These are phyloP conservation scores for Fusarium sterilihyphosum DNA, from an alignment of 2,329 filamentous ascomycete species.

Conservation along the genomic window DNA sequence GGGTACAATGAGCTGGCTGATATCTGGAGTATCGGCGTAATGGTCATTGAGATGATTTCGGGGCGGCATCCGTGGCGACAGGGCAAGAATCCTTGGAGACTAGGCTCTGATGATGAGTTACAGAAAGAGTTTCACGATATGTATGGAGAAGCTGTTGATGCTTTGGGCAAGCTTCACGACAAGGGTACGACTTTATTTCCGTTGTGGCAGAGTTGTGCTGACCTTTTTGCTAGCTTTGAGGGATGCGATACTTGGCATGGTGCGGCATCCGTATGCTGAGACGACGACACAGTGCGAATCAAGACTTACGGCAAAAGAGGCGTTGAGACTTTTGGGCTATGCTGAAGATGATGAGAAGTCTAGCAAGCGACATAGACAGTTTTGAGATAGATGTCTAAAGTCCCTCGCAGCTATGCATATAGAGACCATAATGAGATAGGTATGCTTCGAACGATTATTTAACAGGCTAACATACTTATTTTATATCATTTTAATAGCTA, in stretches of 20 bases:
- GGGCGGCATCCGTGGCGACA: neutral
- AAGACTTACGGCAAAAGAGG: neutral
- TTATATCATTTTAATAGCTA: no score
- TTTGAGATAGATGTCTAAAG: neutral
- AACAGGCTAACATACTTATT: no score
- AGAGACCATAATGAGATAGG: no score
- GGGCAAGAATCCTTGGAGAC: neutral
- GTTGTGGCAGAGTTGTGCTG: accelerated
- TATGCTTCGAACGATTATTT: no score
- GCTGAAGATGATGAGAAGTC: accelerated
- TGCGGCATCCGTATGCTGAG: neutral
- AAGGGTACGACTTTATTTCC: accelerated
- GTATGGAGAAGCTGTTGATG: neutral
- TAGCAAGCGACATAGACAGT: neutral
- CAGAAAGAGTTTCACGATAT: neutral
- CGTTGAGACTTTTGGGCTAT: accelerated
- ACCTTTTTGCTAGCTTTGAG: neutral
- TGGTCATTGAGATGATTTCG: neutral
- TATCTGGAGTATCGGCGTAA: neutral
- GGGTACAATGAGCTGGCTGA: neutral
- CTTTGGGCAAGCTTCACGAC: neutral
- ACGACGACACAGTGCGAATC: accelerated
- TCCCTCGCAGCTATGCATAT: no score
- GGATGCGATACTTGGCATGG: accelerated
- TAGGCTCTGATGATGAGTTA: neutral